These are phyloP conservation scores for Penicillium herquei DNA, from an alignment of 495 filamentous ascomycete species.

Conservation along the genomic window DNA sequence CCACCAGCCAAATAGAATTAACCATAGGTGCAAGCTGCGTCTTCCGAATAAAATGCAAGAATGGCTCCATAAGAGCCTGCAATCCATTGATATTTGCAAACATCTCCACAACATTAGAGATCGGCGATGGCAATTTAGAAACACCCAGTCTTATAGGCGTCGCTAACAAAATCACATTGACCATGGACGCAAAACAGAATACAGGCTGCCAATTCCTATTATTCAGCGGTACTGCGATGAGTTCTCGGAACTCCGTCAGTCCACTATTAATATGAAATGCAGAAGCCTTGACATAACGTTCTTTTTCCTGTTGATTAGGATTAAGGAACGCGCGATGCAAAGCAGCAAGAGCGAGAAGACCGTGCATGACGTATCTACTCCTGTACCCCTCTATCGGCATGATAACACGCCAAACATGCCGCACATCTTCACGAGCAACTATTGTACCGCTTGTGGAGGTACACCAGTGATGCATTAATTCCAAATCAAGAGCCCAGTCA, in stretches of 20 bases:
- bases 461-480: constrained; percentile 36
- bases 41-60: constrained; percentile 13
- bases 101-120: constrained; percentile 18
- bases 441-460: constrained; percentile 28
- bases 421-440: constrained; percentile 19
- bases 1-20: constrained; percentile 16
- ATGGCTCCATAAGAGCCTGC: constrained; percentile 22
- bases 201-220: constrained; percentile 36
- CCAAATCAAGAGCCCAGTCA: constrained; percentile 27
- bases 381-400: constrained; percentile 35
- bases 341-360: constrained; percentile 38
- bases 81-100: constrained; percentile 21
- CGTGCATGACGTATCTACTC: constrained; percentile 41
- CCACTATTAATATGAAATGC: constrained; percentile 26
- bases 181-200: constrained; percentile 40
- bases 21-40: constrained; percentile 20
- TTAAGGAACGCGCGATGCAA: constrained; percentile 32
- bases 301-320: constrained; percentile 4
- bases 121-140: constrained; percentile 18
- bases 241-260: constrained; percentile 21
- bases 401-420: constrained; percentile 32
- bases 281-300: constrained; percentile 27
- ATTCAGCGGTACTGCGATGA: constrained; percentile 27
- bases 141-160: constrained; percentile 24
- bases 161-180: constrained; percentile 35